These are phyloP conservation scores for Diaporthe aspalathi DNA, from an alignment of 2,329 filamentous ascomycete species.

Conservation along the genomic window DNA sequence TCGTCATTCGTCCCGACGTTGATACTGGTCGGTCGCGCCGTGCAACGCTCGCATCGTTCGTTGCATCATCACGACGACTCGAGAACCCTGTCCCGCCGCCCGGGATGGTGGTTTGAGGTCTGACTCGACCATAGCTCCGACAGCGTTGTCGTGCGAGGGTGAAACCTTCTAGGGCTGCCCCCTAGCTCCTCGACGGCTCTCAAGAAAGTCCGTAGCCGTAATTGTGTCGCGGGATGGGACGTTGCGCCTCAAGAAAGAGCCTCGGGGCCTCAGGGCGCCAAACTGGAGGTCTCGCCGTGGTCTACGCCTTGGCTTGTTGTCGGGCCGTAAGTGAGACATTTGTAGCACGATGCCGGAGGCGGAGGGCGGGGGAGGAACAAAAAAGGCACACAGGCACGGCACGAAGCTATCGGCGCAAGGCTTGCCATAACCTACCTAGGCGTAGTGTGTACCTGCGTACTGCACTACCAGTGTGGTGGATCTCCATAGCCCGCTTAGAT, in stretches of 20 bases:
- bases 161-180: slow-evolving; percentile 24
- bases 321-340: slow-evolving; percentile 16
- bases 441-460: too few species aligned
- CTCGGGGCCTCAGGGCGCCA: background rate
- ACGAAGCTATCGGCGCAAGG: slow-evolving; percentile 1
- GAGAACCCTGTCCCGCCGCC: background rate
- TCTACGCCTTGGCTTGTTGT: background rate
- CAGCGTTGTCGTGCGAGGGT: slow-evolving; percentile 3
- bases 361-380: background rate
- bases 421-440: background rate
- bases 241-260: slow-evolving; percentile 1
- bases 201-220: slow-evolving; percentile 27
- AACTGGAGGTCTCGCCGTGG: background rate
- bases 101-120: slow-evolving; percentile 28
- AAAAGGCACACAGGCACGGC: background rate
- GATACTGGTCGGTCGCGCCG: slow-evolving; percentile 10
- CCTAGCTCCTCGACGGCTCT: slow-evolving; percentile 29
- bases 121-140: slow-evolving; percentile 5
- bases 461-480: background rate
- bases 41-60: slow-evolving; percentile 8
- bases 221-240: background rate
- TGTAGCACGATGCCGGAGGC: slow-evolving; percentile 11
- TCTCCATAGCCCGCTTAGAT: slow-evolving; percentile 18
- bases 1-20: background rate
- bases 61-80: slow-evolving; percentile 30